Conservation (phyloP, 106 monocot genomes). For the Ottelia alismoides region DNA sequence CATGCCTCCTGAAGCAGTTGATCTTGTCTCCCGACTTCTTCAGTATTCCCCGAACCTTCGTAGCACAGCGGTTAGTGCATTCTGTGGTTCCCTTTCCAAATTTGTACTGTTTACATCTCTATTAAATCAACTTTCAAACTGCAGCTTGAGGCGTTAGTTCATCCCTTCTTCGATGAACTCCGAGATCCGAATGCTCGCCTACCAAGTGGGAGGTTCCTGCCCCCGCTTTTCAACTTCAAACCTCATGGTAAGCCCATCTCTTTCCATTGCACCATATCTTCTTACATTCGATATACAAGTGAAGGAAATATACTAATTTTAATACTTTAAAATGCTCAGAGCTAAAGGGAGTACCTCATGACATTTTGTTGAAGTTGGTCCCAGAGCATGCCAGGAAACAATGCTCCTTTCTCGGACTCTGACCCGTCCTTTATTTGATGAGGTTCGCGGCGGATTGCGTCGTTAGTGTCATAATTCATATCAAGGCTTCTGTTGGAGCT, state of each 20-base stretch:
- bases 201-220: slow-evolving; percentile 8
- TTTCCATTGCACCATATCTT: too few species aligned
- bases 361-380: slow-evolving; percentile 1
- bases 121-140: background rate
- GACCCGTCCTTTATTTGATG: background rate
- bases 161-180: slow-evolving; percentile 14
- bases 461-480: too few species aligned
- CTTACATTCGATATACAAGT: too few species aligned
- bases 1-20: slow-evolving; percentile 9
- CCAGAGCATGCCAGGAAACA: slow-evolving; percentile 5
- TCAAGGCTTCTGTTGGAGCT: too few species aligned
- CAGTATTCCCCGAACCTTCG: slow-evolving; percentile 7
- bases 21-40: slow-evolving; percentile 3
- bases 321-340: too few species aligned
- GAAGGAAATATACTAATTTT: too few species aligned
- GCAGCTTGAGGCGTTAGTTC: slow-evolving; percentile 9
- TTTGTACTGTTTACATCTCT: too few species aligned
- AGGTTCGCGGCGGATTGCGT: too few species aligned
- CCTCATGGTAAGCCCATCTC: slow-evolving; percentile 9
- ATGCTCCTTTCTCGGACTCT: background rate
- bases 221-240: slow-evolving; percentile 21
- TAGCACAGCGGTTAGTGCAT: slow-evolving; percentile 1
- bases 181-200: slow-evolving; percentile 8
- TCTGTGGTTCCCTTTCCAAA: too few species aligned
- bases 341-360: slow-evolving; percentile 1